A percentile compares a stretch with the other conserved stretches of the same genome.
Evolutionary conservation across 257 asterid genomes (phyloP).

Genomic region (Prunella vulgaris): DNA sequence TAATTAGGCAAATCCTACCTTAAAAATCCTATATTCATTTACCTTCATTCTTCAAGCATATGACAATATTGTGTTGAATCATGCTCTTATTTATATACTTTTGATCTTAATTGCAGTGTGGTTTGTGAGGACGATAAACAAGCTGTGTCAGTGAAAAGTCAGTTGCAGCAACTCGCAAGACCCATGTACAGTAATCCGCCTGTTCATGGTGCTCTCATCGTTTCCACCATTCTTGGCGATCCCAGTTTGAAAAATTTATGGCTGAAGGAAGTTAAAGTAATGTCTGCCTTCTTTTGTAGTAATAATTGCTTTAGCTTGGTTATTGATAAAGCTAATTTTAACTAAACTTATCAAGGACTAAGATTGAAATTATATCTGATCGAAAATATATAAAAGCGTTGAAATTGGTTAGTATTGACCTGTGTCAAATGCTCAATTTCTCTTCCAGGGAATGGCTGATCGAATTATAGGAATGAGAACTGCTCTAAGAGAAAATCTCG

Average conservation of each 20-base stretch:
- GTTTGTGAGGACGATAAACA: constrained; percentile 92
- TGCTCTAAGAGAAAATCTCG: constrained; percentile 70
- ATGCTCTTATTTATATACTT: constrained; percentile 1
- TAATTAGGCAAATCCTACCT: constrained; percentile 7
- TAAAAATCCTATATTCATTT: background rate
- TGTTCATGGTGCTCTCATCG: constrained; percentile 83
- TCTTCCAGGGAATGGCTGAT: constrained; percentile 89
- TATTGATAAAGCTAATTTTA: background rate
- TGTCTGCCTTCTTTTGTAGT: constrained; percentile 1
- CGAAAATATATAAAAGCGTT: no score
- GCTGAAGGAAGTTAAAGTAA: constrained; percentile 97
- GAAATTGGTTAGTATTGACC: background rate
- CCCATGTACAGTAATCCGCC: constrained; percentile 99
- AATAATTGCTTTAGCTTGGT: background rate
- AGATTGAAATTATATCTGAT: background rate
- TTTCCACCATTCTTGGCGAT: constrained; percentile 80
- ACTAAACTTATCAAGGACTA: background rate
- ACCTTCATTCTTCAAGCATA: background rate
- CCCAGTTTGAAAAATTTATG: constrained; percentile 74
- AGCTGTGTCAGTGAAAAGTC: constrained; percentile 95
- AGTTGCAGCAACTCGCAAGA: constrained; percentile 93
- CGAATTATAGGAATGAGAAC: constrained; percentile 93
- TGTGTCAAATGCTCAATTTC: background rate
- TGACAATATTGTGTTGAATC: background rate
- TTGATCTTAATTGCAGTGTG: constrained; percentile 41